Conservation (phyloP, 108 stramenopile genomes). For the Cyclotella cryptica region DNA sequence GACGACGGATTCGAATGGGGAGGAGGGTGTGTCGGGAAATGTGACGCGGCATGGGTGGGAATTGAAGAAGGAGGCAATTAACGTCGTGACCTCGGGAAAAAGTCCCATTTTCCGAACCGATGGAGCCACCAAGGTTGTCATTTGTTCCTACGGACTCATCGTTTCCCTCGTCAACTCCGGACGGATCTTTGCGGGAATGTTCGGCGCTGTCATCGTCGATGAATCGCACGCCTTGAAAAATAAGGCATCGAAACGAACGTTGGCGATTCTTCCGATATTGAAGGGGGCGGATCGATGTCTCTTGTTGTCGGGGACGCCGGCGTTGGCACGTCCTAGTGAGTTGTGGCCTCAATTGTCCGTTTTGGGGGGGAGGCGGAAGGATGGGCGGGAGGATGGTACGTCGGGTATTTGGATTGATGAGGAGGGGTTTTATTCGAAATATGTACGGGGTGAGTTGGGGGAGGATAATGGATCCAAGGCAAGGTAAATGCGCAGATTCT, state of each 20-base stretch:
- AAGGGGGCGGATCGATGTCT: constrained; percentile 78
- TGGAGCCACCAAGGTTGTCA: constrained; percentile 69
- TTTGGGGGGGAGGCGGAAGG: constrained; percentile 62
- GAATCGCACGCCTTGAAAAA: constrained; percentile 97
- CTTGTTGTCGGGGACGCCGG: constrained; percentile 96
- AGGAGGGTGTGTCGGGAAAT: no score
- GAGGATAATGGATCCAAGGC: constrained; percentile 29
- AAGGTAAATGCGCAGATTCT: constrained; percentile 15
- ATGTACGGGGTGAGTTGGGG: constrained; percentile 62
- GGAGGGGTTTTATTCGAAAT: constrained; percentile 75
- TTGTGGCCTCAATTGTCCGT: constrained; percentile 94
- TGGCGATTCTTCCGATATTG: constrained; percentile 79
- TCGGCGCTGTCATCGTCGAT: constrained; percentile 92
- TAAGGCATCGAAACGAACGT: constrained; percentile 84
- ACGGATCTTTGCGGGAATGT: constrained; percentile 68
- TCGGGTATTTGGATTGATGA: constrained; percentile 79
- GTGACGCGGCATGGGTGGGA: no score
- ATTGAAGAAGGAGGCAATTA: constrained; percentile 64
- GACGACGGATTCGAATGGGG: no score
- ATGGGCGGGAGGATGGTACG: constrained; percentile 14
- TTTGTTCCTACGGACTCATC: constrained; percentile 86
- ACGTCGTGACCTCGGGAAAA: constrained; percentile 78
- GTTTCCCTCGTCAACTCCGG: constrained; percentile 61
- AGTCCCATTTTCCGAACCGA: constrained; percentile 56
- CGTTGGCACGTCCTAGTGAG: constrained; percentile 93